phyloP scores from a whole-genome alignment of 176 grass and related monocot species.

The Elymus sibiricus region DNA sequence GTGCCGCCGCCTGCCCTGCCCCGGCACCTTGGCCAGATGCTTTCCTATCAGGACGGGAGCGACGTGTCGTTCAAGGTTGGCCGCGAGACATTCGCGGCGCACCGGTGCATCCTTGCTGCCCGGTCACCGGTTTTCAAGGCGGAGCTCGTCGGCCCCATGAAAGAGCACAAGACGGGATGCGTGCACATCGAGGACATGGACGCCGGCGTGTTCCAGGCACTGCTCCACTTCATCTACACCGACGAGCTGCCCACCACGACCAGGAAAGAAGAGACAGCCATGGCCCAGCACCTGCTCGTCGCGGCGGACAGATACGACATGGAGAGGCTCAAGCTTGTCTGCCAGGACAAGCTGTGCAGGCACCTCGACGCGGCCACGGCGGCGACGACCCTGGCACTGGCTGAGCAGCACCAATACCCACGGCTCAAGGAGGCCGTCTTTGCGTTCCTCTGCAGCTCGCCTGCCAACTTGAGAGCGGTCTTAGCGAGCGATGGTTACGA shows the following conservation, averaged over 20 bases:
- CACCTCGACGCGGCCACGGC: not conserved
- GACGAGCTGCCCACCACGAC: conserved; percentile 11
- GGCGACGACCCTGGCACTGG: not conserved
- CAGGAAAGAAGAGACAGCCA: not conserved
- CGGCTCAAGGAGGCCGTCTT: conserved; percentile 5
- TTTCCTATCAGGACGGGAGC: not conserved
- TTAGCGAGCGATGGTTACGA: not conserved
- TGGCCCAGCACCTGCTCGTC: conserved; percentile 29
- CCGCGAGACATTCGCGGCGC: not conserved
- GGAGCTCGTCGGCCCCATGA: conserved; percentile 22
- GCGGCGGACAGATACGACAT: conserved; percentile 39
- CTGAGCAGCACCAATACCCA: not conserved
- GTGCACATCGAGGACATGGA: conserved; percentile 34
- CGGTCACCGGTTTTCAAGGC: conserved; percentile 39
- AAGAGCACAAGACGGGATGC: not conserved
- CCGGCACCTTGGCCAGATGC: conserved; percentile 9
- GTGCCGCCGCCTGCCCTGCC: not conserved
- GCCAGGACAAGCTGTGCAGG: conserved; percentile 8
- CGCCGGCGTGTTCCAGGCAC: not conserved
- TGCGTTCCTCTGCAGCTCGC: not conserved
- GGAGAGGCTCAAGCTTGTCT: conserved; percentile 34
- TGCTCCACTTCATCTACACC: conserved; percentile 43
- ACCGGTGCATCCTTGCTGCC: conserved; percentile 28
- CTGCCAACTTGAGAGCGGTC: not conserved
- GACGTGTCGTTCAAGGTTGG: conserved; percentile 33